These are phyloP conservation scores for Phytophthora pseudosyringae DNA, from an alignment of 352 stramenopile species.

Conservation along the genomic window DNA sequence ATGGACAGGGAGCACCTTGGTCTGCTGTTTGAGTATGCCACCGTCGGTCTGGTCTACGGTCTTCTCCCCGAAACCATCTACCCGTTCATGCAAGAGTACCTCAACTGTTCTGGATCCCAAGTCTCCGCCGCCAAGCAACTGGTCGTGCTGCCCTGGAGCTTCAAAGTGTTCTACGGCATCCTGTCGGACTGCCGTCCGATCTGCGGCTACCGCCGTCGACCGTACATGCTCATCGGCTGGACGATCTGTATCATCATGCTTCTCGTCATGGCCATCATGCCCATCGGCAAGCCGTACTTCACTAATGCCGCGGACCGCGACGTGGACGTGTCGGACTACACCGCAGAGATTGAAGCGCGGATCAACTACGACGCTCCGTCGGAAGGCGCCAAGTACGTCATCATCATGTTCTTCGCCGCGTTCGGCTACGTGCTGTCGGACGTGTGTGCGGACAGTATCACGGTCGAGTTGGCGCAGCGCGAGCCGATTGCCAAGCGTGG, in stretches of 20 bases:
- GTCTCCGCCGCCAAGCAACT: slow-evolving; percentile 45
- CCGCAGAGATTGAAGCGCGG: slow-evolving; percentile 24
- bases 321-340: slow-evolving; percentile 29
- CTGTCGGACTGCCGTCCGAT: slow-evolving; percentile 45
- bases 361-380: slow-evolving; percentile 46
- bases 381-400: slow-evolving; percentile 38
- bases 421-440: slow-evolving; percentile 35
- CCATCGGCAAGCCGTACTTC: slow-evolving; percentile 60
- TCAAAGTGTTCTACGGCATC: slow-evolving; percentile 44
- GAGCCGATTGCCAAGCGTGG: slow-evolving; percentile 53
- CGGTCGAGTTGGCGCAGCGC: slow-evolving; percentile 56
- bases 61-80: slow-evolving; percentile 51
- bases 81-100: slow-evolving; percentile 46
- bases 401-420: slow-evolving; percentile 33
- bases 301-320: slow-evolving; percentile 22
- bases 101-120: slow-evolving; percentile 51
- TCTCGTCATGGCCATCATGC: slow-evolving; percentile 47
- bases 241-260: slow-evolving; percentile 50
- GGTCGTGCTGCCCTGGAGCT: slow-evolving; percentile 56
- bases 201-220: slow-evolving; percentile 58
- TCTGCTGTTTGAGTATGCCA: slow-evolving; percentile 48
- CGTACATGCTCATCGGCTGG: slow-evolving; percentile 68
- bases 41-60: slow-evolving; percentile 47
- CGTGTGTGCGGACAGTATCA: slow-evolving; percentile 44
- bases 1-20: slow-evolving; percentile 43